Evolutionary conservation across 2,329 filamentous ascomycete genomes (phyloP), one percentile per base, ranked within the genome.

Genomic region (Sporothrix dimorphospora): DNA sequence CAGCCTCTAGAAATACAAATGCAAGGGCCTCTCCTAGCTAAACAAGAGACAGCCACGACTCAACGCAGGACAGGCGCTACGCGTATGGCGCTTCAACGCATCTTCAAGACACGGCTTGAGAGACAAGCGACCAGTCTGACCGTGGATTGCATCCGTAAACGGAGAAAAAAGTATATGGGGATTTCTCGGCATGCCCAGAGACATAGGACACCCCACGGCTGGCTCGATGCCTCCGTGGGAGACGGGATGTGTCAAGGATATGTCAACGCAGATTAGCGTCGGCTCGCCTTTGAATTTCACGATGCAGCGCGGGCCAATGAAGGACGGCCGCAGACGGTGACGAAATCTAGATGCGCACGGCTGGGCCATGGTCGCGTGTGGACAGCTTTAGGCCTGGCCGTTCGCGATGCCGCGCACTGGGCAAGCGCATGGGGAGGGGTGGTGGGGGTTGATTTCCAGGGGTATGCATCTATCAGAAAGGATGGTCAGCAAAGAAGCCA

Each of bases 221-320:
- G 51, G 51, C 53, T 53, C 61, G 68, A 49, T 42, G 68, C 57
- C 53, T 38, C 38, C 40, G 19, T 49, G 16, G 24, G 24, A 53
- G 42, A 40, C 69, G 69, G 69, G 55, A 71, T 53, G 69, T 71
- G 69, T 71, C 69, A 53, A 40, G n/a, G 57, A 34, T 53, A 42
- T 42, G 11, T 45, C 53, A 61, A 49, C 38, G 38, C 40, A 49
- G 38, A 47, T 45, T 70, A 19, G 40, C 68, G 53, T 40, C 68
- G 42, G 8, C 14, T 59, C 7, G 34, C 27, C 9, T n/a, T 14
- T 30, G 53, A 16, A 38, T 38, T 34, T 61, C 49, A 49, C 68
- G 53, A 70, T 70, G 53, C 38, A 49, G 11, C 14, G 40, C 51
- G 51, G 24, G 24, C 68, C 68, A 70, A 61, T 34, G 27, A 61